phyloP scores from a whole-genome alignment of 202 grass and related monocot genomes.

The Panicum virgatum region DNA sequence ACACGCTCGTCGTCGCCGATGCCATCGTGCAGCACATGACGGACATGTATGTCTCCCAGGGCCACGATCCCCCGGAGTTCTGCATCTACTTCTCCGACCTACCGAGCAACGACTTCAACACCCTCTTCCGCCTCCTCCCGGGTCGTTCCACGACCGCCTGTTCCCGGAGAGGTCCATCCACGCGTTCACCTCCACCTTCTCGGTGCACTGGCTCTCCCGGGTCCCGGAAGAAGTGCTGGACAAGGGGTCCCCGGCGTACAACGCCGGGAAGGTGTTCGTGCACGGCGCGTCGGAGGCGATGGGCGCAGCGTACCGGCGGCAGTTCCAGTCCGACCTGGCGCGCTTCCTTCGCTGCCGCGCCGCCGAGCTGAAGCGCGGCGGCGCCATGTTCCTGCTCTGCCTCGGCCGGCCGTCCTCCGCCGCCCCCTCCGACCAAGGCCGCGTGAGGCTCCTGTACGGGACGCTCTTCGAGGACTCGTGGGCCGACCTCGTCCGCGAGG shows the following conservation, averaged over 20 bases:
- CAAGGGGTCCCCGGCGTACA: neutral
- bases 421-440: conserved; percentile 18
- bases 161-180: neutral
- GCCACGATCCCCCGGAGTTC: neutral
- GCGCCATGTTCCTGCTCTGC: conserved; percentile 37
- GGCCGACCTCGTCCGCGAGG: conserved; percentile 38
- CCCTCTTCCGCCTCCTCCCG: neutral
- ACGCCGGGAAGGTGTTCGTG: conserved; percentile 39
- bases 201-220: conserved; percentile 17
- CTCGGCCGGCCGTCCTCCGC: neutral
- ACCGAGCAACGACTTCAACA: conserved; percentile 20
- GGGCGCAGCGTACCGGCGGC: conserved; percentile 30
- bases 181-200: conserved; percentile 33
- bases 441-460: neutral
- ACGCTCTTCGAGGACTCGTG: conserved; percentile 29
- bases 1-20: conserved; percentile 10
- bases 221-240: conserved; percentile 19
- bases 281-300: conserved; percentile 28
- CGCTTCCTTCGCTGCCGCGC: conserved; percentile 21
- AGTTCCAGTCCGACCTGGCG: conserved; percentile 26
- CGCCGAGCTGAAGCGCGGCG: conserved; percentile 25
- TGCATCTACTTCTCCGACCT: conserved; percentile 19
- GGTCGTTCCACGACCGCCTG: neutral
- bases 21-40: conserved; percentile 3
- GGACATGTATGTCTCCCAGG: neutral